These are phyloP conservation scores for Peronospora belbahrii DNA, from an alignment of 352 stramenopile species.

Conservation along the genomic window DNA sequence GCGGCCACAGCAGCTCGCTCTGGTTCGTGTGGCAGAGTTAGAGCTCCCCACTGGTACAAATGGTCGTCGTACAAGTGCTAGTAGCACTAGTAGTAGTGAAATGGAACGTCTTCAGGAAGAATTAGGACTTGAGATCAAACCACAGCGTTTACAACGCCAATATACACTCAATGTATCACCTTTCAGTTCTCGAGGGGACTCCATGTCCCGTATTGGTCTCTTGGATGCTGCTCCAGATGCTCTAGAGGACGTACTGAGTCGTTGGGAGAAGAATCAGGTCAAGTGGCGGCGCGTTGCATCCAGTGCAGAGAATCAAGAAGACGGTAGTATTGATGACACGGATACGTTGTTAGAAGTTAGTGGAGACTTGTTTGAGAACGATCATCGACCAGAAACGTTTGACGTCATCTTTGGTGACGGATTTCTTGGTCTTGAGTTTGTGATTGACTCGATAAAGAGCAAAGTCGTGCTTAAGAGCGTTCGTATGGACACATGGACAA, in stretches of 20 bases:
- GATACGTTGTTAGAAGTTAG: conserved; percentile 11
- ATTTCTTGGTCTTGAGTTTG: conserved; percentile 69
- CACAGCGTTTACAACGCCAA: conserved; percentile 60
- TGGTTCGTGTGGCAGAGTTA: conserved; percentile 20
- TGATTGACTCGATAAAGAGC: conserved; percentile 35
- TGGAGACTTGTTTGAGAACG: conserved; percentile 17
- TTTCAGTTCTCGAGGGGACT: conserved; percentile 15
- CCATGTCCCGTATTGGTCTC: conserved; percentile 13
- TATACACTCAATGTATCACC: conserved; percentile 74
- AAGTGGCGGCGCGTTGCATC: conserved; percentile 37
- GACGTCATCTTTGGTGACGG: conserved; percentile 68
- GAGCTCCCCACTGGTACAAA: conserved; percentile 6
- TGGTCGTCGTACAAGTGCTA: conserved; percentile 10
- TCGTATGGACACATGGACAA: conserved; percentile 24
- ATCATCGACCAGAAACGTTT: conserved; percentile 39
- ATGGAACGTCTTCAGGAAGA: conserved; percentile 53
- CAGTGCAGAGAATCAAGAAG: conserved; percentile 2
- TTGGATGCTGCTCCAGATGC: conserved; percentile 30
- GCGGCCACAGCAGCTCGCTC: conserved; percentile 16
- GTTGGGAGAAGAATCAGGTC: conserved; percentile 52
- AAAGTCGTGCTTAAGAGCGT: conserved; percentile 67
- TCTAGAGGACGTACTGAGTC: conserved; percentile 40
- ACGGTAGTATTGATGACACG: background rate
- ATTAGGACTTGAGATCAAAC: conserved; percentile 56
- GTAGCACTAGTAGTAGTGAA: conserved; percentile 23